phyloP scores from a whole-genome alignment of 169 alveolate species.

The Miamiensis avidus region DNA sequence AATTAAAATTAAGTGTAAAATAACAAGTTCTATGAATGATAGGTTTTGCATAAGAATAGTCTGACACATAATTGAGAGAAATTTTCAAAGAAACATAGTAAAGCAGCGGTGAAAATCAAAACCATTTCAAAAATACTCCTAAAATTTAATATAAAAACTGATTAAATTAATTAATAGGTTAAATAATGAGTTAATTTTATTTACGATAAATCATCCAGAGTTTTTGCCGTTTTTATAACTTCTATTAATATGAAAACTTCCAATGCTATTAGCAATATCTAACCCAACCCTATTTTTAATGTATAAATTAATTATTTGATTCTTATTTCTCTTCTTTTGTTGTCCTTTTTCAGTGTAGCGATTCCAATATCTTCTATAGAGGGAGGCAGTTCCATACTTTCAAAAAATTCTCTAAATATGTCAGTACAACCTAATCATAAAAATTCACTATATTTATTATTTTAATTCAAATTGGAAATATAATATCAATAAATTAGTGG shows the following conservation, averaged over 20 bases:
- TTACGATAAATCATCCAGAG: neutral
- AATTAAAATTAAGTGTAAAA: no score
- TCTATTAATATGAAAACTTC: neutral
- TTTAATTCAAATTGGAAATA: no score
- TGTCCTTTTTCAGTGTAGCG: neutral
- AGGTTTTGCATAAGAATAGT: neutral
- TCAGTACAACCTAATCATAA: neutral
- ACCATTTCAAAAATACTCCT: neutral
- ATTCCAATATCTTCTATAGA: neutral
- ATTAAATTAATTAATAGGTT: no score
- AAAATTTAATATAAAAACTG: no score
- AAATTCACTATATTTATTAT: no score
- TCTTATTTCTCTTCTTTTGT: neutral
- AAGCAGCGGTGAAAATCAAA: neutral
- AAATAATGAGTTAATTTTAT: no score
- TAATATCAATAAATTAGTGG: no score
- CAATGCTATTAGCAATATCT: neutral
- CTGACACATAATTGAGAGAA: neutral
- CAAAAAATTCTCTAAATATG: neutral
- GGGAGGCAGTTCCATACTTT: neutral
- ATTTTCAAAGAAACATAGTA: neutral
- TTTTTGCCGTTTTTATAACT: neutral
- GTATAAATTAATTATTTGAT: no score
- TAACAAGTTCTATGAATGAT: neutral
- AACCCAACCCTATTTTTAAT: no score